Evolutionary conservation across 805 yeast genomes (phyloP), one percentile per base, ranked within the genome.

Genomic region (Candida patagonica): DNA sequence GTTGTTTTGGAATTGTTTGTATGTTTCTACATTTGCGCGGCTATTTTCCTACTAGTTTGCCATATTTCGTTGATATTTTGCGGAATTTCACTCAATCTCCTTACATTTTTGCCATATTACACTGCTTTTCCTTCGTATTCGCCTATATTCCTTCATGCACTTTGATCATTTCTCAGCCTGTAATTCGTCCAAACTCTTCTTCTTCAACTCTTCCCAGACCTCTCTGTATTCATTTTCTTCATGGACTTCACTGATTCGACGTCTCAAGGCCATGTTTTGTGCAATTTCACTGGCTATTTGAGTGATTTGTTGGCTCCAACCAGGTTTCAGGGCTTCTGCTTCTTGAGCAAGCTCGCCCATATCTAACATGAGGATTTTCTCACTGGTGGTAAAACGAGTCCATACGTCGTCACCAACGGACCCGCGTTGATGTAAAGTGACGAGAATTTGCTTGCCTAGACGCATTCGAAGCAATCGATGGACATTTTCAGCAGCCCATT

Each of bases 351-450:
- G 68, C 43, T 80, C 88, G 58, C 77, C 74, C 48, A 92, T 64
- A 60, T 92, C 97, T 21, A 80, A 56, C 52, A 87, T 95, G 51
- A 82, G 81, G 45, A 87, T 58, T 60, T 85, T 84, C 42, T 72
- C 73, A 48, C 85, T 87, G 37, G 85, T 73, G 49, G 76, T 78
- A 60, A 73, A 87, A 51, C 92, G 78, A 58, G 82, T 80, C 71
- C 75, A 81, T 26, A 84, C 66, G 39, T 83, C 95, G 53, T 92
- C 97, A 25, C 96, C 96, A 46, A 92, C 78, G 13, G 87, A 76
- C 0, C 97, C 97, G 40, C 75, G 76, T 55, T 88, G 89, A 58
- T 87, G 88, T 44, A 92, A 66, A 40, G 73, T 67, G 37, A 72
- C 75, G 53, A 86, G 73, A 42, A 70, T 75, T 5, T 79, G 78